Conservation (phyloP, 257 asterid species). For the Fraxinus americana region DNA sequence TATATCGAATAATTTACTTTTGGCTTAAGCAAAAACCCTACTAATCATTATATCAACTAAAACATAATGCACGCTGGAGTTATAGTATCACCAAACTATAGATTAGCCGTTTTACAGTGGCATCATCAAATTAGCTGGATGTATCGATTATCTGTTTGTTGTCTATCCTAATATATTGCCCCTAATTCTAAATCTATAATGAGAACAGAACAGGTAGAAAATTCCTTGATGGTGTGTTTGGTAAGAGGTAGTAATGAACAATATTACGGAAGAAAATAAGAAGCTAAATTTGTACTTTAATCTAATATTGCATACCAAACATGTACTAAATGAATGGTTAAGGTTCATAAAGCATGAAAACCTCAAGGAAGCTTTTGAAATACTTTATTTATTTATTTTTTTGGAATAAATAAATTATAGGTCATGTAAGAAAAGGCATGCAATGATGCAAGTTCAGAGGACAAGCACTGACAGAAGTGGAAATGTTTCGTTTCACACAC, state of each 20-base stretch:
- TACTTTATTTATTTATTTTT: not conserved
- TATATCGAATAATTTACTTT: not conserved
- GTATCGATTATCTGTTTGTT: not conserved
- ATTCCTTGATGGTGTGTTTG: not conserved
- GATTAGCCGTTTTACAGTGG: not conserved
- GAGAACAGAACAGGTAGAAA: not conserved
- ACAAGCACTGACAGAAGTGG: not conserved
- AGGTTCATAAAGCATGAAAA: not conserved
- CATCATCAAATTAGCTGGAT: not conserved
- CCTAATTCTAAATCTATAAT: not conserved
- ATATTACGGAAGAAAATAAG: not conserved
- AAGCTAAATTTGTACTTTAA: not conserved
- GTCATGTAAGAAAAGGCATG: not conserved
- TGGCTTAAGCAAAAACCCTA: not conserved
- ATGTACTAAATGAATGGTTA: not conserved
- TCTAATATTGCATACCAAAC: not conserved
- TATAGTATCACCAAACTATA: not conserved
- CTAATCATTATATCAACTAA: not conserved
- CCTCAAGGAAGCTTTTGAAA: not conserved
- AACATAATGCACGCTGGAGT: not conserved
- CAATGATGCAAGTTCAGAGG: not conserved
- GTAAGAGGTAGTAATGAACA: not conserved
- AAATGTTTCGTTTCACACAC: not conserved
- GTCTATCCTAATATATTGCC: not conserved
- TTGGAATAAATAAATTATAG: not conserved